Conservation (phyloP, 768 basidiomycete genomes). For the Lactarius deliciosus region DNA sequence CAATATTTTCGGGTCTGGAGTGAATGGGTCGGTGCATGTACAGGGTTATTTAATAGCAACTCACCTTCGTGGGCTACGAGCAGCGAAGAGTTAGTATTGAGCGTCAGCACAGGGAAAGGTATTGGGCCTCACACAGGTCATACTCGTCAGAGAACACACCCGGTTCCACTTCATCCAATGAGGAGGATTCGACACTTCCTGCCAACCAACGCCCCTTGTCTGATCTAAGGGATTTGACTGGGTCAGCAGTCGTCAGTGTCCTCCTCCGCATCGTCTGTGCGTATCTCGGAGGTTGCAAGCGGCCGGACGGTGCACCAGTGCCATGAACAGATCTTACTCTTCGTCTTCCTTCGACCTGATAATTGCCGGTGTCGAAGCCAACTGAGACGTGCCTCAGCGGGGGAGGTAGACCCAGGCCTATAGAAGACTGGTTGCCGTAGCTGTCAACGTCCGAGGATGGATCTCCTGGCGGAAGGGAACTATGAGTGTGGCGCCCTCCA, state of each 20-base stretch:
- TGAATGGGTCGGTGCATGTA: slow-evolving; percentile 25
- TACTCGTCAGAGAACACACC: slow-evolving; percentile 68
- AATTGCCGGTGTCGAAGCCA: slow-evolving; percentile 17
- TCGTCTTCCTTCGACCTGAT: slow-evolving; percentile 33
- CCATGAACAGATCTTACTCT: slow-evolving; percentile 37
- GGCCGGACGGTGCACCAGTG: slow-evolving; percentile 12
- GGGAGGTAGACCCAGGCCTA: slow-evolving; percentile 36
- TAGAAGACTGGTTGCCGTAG: slow-evolving; percentile 23
- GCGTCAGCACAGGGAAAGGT: slow-evolving; percentile 5
- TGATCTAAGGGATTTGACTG: slow-evolving; percentile 16
- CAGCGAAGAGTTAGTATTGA: slow-evolving; percentile 18
- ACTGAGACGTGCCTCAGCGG: slow-evolving; percentile 22
- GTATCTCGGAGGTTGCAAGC: slow-evolving; percentile 21
- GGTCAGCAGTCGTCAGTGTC: slow-evolving; percentile 21
- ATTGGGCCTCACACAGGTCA: slow-evolving; percentile 59
- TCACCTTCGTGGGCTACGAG: slow-evolving; percentile 71
- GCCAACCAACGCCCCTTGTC: slow-evolving; percentile 23
- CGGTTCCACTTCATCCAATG: slow-evolving; percentile 29
- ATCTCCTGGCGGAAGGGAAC: slow-evolving; percentile 37
- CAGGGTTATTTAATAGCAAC: slow-evolving; percentile 21
- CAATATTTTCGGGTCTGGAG: slow-evolving; percentile 70
- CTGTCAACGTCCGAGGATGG: slow-evolving; percentile 18
- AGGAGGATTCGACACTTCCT: slow-evolving; percentile 15
- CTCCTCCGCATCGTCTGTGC: slow-evolving; percentile 25
- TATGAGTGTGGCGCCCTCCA: slow-evolving; percentile 33